Evolutionary conservation across 192 early-diverging fungal genomes (phyloP), one percentile per base, ranked within the genome.

Genomic region (Funneliformis geosporum): DNA sequence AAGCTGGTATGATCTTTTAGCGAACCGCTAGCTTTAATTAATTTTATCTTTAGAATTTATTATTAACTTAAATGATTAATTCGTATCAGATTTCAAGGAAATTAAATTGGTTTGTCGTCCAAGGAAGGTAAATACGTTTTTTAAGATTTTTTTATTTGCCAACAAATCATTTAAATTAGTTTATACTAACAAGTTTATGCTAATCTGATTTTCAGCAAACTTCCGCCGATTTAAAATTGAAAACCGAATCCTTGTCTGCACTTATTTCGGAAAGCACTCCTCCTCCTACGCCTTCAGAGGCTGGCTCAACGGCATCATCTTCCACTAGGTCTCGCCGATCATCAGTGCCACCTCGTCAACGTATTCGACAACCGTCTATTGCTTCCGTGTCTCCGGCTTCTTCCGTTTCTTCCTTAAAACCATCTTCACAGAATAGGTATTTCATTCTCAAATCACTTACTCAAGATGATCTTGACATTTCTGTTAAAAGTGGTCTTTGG

Each of bases 401-500:
- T 12, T 69, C 75, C 11, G 82, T 82, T 14, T 72, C 85, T 14
- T 81, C 83, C 8, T 80, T 80, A 5, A 73, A 81, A 16, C 80
- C 67, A 9, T 81, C 78, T 59, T 42, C 80, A 23, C 82, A 80
- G 16, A 80, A 71, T 10, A 79, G 86, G 11, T 87, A 84, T 78
- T 87, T 87, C 64, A 86, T 87, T 60, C 79, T 87, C 1, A 87
- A 87, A 73, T 78, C 85, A 50, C 79, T 87, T 38, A 86, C 80
- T n/a, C 82, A 86, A n/a, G 86, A 87, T 62, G 86, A 87, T 82
- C 75, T 87, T 28, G 85, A 87, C 50, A 79, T 87, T 43, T 86
- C 85, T 79, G 86, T 86, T 6, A 79, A 87, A 66, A 79, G 80
- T 64, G 86, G 86, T 33, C 40, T 84, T 33, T 87, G 86, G 86